Conservation (phyloP, 495 filamentous ascomycete genomes). For the Xanthoparmelia taractica region DNA sequence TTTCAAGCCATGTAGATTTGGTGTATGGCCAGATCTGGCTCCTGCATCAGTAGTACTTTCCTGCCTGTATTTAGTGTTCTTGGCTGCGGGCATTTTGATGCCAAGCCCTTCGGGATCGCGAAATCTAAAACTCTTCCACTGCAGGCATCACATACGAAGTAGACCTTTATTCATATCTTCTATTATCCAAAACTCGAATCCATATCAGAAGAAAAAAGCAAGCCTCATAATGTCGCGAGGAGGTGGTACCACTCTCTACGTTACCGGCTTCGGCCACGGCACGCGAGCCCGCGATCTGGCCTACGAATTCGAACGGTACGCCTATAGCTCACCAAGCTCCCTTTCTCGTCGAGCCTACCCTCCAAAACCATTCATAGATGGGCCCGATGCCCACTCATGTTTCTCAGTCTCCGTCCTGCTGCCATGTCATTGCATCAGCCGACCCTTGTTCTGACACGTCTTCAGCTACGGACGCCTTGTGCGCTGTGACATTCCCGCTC, state of each 20-base stretch:
- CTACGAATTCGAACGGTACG: conserved; percentile 99
- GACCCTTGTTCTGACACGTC: conserved; percentile 5
- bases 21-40: neutral
- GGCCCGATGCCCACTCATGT: neutral
- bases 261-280: conserved; percentile 95
- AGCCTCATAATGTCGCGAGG: conserved; percentile 86
- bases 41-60: neutral
- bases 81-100: too few relatives aligned
- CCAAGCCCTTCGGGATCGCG: too few relatives aligned
- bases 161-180: too few relatives aligned
- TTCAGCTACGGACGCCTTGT: conserved; percentile 92
- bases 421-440: conserved; percentile 6
- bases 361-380: conserved; percentile 36
- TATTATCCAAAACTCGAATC: too few relatives aligned
- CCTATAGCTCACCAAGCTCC: conserved; percentile 41
- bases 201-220: too few relatives aligned
- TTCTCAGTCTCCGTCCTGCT: neutral
- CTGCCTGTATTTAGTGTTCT: too few relatives aligned
- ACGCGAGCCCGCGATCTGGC: conserved; percentile 99
- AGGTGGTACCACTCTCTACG: conserved; percentile 89
- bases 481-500: conserved; percentile 96
- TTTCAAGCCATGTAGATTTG: too few relatives aligned
- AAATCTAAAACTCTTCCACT: too few relatives aligned
- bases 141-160: too few relatives aligned
- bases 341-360: conserved; percentile 12